Conservation (phyloP, 2,329 filamentous ascomycete genomes). For the Xylaria sp. region DNA sequence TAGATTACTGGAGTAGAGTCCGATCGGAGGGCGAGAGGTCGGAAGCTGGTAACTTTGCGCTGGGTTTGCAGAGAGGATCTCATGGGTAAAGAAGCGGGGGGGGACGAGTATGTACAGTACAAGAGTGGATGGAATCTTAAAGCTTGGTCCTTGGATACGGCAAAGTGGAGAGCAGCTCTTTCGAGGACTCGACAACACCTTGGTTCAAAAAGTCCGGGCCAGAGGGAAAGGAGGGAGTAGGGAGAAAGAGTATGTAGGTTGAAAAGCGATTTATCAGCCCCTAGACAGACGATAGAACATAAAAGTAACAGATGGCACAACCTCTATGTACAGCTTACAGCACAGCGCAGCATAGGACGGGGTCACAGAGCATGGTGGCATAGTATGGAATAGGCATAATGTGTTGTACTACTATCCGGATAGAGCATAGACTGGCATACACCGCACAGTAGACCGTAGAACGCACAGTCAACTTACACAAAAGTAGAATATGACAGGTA, state of each 20-base stretch:
- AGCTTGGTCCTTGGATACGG: conserved; percentile 16
- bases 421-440: background rate
- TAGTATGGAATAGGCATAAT: background rate
- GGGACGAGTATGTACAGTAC: too few species aligned
- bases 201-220: conserved; percentile 14
- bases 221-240: conserved; percentile 31
- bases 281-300: conserved; percentile 27
- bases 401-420: background rate
- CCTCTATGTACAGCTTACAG: conserved; percentile 7
- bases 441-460: background rate
- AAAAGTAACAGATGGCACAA: conserved; percentile 24
- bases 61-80: conserved; percentile 5
- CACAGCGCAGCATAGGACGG: conserved; percentile 27
- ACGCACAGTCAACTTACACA: conserved; percentile 35
- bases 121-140: conserved; percentile 3
- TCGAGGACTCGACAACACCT: conserved; percentile 17
- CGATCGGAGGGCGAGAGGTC: conserved; percentile 10
- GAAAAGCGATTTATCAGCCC: conserved; percentile 39
- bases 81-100: conserved; percentile 1
- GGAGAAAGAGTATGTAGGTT: conserved; percentile 21
- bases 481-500: conserved; percentile 41
- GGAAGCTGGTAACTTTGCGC: conserved; percentile 21
- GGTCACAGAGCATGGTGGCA: conserved; percentile 7
- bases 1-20: background rate
- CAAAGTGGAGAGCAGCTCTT: conserved; percentile 21